Conservation (phyloP, 495 filamentous ascomycete genomes). For the Penicillium turbatum region DNA sequence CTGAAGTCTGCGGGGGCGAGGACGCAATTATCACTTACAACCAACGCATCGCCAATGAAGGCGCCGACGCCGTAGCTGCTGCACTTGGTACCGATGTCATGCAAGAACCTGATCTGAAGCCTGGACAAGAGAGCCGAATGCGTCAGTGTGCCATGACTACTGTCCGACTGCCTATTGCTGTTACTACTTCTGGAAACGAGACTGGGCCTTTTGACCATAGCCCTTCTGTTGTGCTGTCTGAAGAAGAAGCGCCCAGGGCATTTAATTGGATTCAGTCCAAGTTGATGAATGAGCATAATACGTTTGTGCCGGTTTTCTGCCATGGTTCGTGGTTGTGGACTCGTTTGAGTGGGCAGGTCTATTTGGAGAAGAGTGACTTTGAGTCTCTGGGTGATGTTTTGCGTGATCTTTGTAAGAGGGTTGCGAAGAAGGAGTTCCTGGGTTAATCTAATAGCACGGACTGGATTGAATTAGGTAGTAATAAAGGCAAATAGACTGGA, state of each 20-base stretch:
- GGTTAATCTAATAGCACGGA: neutral
- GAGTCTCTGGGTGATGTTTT: slow-evolving; percentile 61
- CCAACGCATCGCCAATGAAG: slow-evolving; percentile 52
- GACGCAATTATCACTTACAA: slow-evolving; percentile 58
- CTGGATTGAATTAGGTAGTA: too few species aligned
- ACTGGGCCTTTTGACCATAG: neutral
- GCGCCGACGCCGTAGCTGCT: slow-evolving; percentile 52
- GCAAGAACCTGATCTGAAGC: slow-evolving; percentile 34
- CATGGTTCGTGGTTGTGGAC: slow-evolving; percentile 62
- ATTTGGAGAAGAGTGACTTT: slow-evolving; percentile 73
- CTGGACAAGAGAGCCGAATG: slow-evolving; percentile 49
- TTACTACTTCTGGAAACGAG: slow-evolving; percentile 17
- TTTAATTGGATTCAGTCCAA: slow-evolving; percentile 54
- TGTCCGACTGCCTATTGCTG: slow-evolving; percentile 63
- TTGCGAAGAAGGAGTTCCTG: slow-evolving; percentile 49
- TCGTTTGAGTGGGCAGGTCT: slow-evolving; percentile 74
- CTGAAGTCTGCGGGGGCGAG: slow-evolving; percentile 70
- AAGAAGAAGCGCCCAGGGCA: slow-evolving; percentile 33
- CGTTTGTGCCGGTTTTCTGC: slow-evolving; percentile 61
- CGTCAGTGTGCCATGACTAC: slow-evolving; percentile 58
- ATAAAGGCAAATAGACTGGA: too few species aligned
- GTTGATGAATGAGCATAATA: slow-evolving; percentile 58
- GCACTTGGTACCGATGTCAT: slow-evolving; percentile 68
- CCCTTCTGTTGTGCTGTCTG: slow-evolving; percentile 25
- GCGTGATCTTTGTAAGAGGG: slow-evolving; percentile 57